These are phyloP conservation scores for Arctium minus DNA, from an alignment of 129 eudicot genomes.

Conservation along the genomic window DNA sequence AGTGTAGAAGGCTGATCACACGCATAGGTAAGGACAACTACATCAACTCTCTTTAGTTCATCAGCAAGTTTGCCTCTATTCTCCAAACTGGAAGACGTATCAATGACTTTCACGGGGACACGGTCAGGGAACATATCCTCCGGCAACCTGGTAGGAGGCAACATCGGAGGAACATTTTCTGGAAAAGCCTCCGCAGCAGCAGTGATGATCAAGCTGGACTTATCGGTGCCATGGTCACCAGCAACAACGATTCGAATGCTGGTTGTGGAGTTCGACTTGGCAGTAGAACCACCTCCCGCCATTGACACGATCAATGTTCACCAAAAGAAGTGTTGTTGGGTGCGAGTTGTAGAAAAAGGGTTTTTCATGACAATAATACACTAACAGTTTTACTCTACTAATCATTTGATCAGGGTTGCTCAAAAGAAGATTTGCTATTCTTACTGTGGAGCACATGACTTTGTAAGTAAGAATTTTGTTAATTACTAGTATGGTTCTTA, in stretches of 20 bases:
- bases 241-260: conserved; percentile 85
- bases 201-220: conserved; percentile 72
- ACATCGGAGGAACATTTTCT: conserved; percentile 60
- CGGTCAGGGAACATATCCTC: conserved; percentile 45
- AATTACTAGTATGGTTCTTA: too few species aligned
- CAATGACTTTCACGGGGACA: conserved; percentile 80
- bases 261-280: conserved; percentile 15
- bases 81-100: conserved; percentile 72
- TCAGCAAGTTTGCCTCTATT: conserved; percentile 46
- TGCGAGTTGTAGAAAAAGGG: background rate
- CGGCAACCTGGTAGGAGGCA: conserved; percentile 61
- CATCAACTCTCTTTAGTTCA: conserved; percentile 66
- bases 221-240: conserved; percentile 83
- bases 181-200: conserved; percentile 73
- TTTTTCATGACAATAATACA: background rate
- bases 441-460: too few species aligned
- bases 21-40: conserved; percentile 64
- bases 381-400: too few species aligned
- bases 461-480: too few species aligned
- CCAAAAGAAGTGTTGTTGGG: background rate
- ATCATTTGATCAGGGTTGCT: too few species aligned
- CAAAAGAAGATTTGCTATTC: too few species aligned
- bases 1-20: conserved; percentile 66
- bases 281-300: conserved; percentile 8
- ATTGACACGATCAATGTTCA: background rate